These are phyloP conservation scores for Jackrogersella minutella DNA, from an alignment of 495 filamentous ascomycete genomes.

Conservation along the genomic window DNA sequence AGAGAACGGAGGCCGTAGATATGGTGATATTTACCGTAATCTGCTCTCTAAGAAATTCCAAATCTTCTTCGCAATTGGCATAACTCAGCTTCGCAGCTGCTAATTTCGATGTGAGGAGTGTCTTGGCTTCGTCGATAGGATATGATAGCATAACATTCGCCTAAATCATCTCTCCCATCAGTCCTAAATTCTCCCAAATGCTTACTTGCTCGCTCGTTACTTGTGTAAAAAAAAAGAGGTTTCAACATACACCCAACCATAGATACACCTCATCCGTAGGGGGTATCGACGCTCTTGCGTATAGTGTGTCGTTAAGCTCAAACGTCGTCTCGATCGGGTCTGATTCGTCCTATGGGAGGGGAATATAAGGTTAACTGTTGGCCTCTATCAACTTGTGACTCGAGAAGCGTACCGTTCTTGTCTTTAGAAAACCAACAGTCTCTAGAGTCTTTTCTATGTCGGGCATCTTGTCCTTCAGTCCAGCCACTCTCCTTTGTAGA, in stretches of 20 bases:
- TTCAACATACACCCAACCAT: slow-evolving; percentile 79
- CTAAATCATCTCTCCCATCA: slow-evolving; percentile 48
- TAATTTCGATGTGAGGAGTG: slow-evolving; percentile 79
- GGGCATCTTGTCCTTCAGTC: slow-evolving; percentile 92
- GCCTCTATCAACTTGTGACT: neutral
- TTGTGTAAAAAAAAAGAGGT: neutral
- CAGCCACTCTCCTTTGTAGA: slow-evolving; percentile 79
- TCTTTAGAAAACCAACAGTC: slow-evolving; percentile 83
- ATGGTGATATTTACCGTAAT: slow-evolving; percentile 80
- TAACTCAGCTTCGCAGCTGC: slow-evolving; percentile 79
- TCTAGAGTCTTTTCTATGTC: slow-evolving; percentile 98
- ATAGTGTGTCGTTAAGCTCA: slow-evolving; percentile 95
- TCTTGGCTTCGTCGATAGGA: slow-evolving; percentile 84
- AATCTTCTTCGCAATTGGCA: slow-evolving; percentile 89
- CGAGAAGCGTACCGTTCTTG: slow-evolving; percentile 62
- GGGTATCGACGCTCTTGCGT: slow-evolving; percentile 83
- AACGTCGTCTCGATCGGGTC: slow-evolving; percentile 89
- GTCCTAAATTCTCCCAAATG: neutral
- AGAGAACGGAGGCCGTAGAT: neutral
- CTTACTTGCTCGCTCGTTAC: neutral
- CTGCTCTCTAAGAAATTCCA: slow-evolving; percentile 95
- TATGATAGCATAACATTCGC: slow-evolving; percentile 99
- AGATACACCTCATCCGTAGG: slow-evolving; percentile 93
- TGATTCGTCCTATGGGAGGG: slow-evolving; percentile 48
- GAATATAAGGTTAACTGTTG: slow-evolving; percentile 12